Conservation (phyloP, 331 rosid species). For the Arachis monticola region DNA sequence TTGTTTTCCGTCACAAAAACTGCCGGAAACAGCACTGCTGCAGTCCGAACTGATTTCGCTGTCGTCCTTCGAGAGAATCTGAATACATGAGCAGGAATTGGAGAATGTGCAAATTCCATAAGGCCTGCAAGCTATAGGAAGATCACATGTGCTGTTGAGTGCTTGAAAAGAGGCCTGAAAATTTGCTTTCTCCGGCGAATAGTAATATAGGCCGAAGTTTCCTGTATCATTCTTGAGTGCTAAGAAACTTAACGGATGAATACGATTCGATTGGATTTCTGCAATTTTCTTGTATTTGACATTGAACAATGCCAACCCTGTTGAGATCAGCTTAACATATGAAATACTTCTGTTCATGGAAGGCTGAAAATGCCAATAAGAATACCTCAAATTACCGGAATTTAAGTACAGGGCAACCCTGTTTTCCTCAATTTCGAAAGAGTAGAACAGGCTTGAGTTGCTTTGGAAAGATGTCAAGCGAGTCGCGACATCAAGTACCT, state of each 20-base stretch:
- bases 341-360: constrained; percentile 67
- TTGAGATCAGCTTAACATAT: constrained; percentile 57
- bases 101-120: constrained; percentile 83
- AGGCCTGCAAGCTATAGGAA: constrained; percentile 81
- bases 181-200: constrained; percentile 52
- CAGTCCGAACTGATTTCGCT: constrained; percentile 46
- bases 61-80: constrained; percentile 40
- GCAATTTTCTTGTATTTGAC: constrained; percentile 72
- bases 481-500: constrained; percentile 78
- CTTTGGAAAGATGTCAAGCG: constrained; percentile 63
- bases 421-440: constrained; percentile 72
- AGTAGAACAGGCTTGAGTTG: constrained; percentile 60
- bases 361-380: constrained; percentile 90
- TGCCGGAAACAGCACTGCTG: constrained; percentile 36
- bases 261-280: constrained; percentile 51
- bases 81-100: constrained; percentile 73
- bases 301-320: constrained; percentile 62
- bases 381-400: constrained; percentile 61
- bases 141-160: constrained; percentile 79
- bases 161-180: constrained; percentile 86
- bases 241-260: constrained; percentile 61
- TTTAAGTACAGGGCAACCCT: constrained; percentile 66
- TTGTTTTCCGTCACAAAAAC: constrained; percentile 46
- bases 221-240: constrained; percentile 83
- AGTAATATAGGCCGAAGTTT: constrained; percentile 75